phyloP scores from a whole-genome alignment of 345 rosid genomes.

The Alliaria petiolata region DNA sequence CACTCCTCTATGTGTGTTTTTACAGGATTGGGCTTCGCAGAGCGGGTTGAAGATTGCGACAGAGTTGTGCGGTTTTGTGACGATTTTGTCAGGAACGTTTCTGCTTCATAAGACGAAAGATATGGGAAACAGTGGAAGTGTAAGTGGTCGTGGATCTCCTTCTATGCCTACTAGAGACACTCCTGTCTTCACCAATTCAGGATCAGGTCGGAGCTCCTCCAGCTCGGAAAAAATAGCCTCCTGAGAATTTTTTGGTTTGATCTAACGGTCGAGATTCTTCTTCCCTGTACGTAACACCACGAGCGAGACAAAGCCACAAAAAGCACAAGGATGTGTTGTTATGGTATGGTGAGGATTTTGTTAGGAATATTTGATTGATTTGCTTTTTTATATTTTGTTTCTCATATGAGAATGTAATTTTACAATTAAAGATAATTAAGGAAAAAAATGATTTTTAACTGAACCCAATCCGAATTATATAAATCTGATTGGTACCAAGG shows the following conservation, averaged over 20 bases:
- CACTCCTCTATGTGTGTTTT: background rate
- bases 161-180: conserved; percentile 26
- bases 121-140: conserved; percentile 50
- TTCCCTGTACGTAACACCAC: background rate
- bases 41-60: conserved; percentile 73
- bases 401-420: conserved; percentile 16
- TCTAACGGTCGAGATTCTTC: conserved; percentile 13
- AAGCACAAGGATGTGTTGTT: background rate
- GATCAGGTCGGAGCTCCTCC: conserved; percentile 20
- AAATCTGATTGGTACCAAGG: background rate
- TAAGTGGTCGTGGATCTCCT: conserved; percentile 20
- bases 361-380: conserved; percentile 19
- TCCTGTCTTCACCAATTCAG: conserved; percentile 30
- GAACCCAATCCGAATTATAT: background rate
- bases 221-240: conserved; percentile 17
- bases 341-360: background rate
- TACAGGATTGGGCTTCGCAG: conserved; percentile 90
- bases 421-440: background rate
- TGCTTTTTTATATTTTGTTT: conserved; percentile 9
- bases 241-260: background rate
- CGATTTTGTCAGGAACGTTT: conserved; percentile 84
- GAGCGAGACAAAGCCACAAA: background rate
- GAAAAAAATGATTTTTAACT: background rate
- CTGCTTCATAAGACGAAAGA: conserved; percentile 91
- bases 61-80: conserved; percentile 78